A percentile compares a stretch with the other conserved stretches of the same genome.
phyloP scores from a whole-genome alignment of 768 basidiomycete genomes.

The Tylopilus vinaceipallidus region DNA sequence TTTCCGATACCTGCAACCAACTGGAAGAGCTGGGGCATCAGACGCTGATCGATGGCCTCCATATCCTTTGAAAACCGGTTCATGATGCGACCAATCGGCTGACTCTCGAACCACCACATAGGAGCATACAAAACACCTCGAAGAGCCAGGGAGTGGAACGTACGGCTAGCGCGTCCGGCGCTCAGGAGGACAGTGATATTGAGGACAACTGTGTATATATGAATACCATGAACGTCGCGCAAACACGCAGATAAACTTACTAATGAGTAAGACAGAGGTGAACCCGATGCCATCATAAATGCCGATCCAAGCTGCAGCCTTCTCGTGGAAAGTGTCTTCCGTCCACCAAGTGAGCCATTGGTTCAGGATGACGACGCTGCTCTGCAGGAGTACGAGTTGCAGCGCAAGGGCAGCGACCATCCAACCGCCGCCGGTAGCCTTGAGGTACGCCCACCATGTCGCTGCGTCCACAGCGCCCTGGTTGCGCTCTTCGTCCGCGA shows the following conservation, averaged over 20 bases:
- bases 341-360: slow-evolving; percentile 35
- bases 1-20: slow-evolving; percentile 23
- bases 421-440: slow-evolving; percentile 24
- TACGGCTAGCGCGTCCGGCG: slow-evolving; percentile 27
- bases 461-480: slow-evolving; percentile 21
- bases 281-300: slow-evolving; percentile 29
- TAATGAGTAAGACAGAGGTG: slow-evolving; percentile 14
- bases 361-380: slow-evolving; percentile 21
- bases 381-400: slow-evolving; percentile 24
- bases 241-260: slow-evolving; percentile 9
- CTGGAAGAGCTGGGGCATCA: slow-evolving; percentile 32
- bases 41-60: slow-evolving; percentile 39
- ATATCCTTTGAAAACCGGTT: slow-evolving; percentile 47
- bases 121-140: slow-evolving; percentile 25
- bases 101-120: slow-evolving; percentile 32
- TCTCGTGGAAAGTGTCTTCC: slow-evolving; percentile 22
- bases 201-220: slow-evolving; percentile 20
- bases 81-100: slow-evolving; percentile 44
- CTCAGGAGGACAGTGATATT: slow-evolving; percentile 27
- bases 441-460: slow-evolving; percentile 34
- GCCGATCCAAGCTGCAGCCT: slow-evolving; percentile 28
- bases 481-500: slow-evolving; percentile 27
- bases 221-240: neutral
- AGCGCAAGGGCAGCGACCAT: slow-evolving; percentile 21
- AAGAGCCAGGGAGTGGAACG: slow-evolving; percentile 24